Evolutionary conservation across 495 filamentous ascomycete species (phyloP), one percentile per base, ranked within the genome.

Genomic region (Glarea lozoyensis): DNA sequence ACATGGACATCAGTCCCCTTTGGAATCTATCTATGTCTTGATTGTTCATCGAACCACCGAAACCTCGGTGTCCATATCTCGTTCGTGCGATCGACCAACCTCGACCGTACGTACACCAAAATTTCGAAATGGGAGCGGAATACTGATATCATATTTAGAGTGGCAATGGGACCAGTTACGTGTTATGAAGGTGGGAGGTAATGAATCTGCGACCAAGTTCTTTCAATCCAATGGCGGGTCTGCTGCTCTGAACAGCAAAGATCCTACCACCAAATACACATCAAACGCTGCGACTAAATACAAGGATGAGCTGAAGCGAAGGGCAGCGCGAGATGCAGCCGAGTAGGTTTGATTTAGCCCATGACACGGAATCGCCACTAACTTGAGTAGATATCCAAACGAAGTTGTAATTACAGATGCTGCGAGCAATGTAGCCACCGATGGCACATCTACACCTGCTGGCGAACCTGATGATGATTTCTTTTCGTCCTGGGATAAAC

Each of bases 161-260:
- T 98, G 93, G 93, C 86, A 94, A 83, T 97, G 92, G 90, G 89
- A 96, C 57, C 89, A 97, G 58, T 76, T 98, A 23, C 84, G 92
- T 30, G 63, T 84, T n/a, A 98, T 98, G 92, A 97, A 97, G 65
- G 86, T 95, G 13, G 92, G 92, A 52, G 92, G 92, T 43, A 98
- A 98, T 60, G 92, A 97, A 63, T 94, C 88, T 22, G 93, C 92
- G 18, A 97, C 88, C 39, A 95, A 94, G 63, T 98, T 85, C 66
- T 97, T 96, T 69, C 88, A 95, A 64, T 79, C 83, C 43, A 87
- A 98, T 59, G 90, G 93, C 43, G 93, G 90, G 27, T 87, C 86
- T 23, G 90, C 89, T 37, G 89, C 88, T 29, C 73, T 98, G 48
- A 84, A 86, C 35, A 94, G 86, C 73, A 97, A 95, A 66, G 93